Base-by-base conservation (phyloP, 2,329 filamentous ascomycete species). In the Fusarium buharicum region DNA sequence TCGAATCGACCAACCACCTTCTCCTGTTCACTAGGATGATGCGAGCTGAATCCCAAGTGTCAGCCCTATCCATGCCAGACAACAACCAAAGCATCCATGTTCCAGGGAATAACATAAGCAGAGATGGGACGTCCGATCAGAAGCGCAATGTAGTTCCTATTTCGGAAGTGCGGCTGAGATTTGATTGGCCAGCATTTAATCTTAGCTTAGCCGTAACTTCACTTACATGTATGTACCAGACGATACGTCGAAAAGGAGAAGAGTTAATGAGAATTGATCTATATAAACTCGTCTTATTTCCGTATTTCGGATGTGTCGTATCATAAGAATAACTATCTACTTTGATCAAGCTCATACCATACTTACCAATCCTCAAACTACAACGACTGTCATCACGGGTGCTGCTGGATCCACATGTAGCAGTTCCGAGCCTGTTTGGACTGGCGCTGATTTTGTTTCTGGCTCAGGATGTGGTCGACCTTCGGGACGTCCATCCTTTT, bases 181-280 rank as follows among this genome's bases (percentile, higher is more conserved):
- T 46, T 45, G 27, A 63, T 63, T 64, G 59, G 60, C 13, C 28
- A 54, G 18, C 17, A 27, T 28, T 27, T 37, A 30, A 50, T 37
- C n/a, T 24, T n/a, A 40, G 45, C 44, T 33, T 47, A 50, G 17
- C 30, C 7, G 17, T 36, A 16, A 24, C 12, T 41, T 33, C 24
- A 30, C 27, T 34, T 36, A 17, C 11, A 37, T 38, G 24, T 11
- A 46, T 38, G 31, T 11, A 46, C 17, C 27, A 38, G 30, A 37
- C 47, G 31, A 30, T 37, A 10, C 16, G n/a, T 36, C 16, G 22
- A 28, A 24, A 17, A 27, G 14, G 6, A 16, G 24, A 3, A 13
- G 17, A 2, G 12, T 31, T 14, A n/a, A n/a, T 14, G 13, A 14
- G 27, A 18, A 36, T 50, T 7, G 28, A 40, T 31, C 33, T 52